Percentiles rank a stretch among this genome's conserved stretches.
These are phyloP conservation scores for Zizania palustris DNA, from an alignment of 202 grass and related monocot species.

Conservation along the genomic window DNA sequence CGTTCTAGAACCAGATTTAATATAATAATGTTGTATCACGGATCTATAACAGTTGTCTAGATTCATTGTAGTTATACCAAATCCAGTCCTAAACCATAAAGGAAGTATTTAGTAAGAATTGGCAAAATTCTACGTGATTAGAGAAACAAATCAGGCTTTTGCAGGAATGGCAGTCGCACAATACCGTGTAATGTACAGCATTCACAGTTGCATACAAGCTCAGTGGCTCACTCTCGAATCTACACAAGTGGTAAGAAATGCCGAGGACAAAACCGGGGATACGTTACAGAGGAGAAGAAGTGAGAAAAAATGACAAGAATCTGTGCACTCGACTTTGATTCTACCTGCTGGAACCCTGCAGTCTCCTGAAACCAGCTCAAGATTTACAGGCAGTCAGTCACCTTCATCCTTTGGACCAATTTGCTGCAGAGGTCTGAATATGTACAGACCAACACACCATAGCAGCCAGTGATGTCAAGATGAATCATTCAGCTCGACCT, in stretches of 20 bases:
- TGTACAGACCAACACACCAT: conserved; percentile 34
- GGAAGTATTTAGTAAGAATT: neutral
- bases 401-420: neutral
- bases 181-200: conserved; percentile 12
- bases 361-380: neutral
- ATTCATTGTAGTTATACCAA: too few relatives aligned
- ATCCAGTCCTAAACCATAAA: too few relatives aligned
- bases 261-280: conserved; percentile 34
- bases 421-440: conserved; percentile 8
- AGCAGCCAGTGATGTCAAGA: neutral
- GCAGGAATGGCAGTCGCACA: neutral
- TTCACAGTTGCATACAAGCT: conserved; percentile 30
- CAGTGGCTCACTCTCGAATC: neutral
- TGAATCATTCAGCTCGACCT: neutral
- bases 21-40: too few relatives aligned
- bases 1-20: too few relatives aligned
- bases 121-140: neutral
- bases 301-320: conserved; percentile 15
- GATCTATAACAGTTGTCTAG: too few relatives aligned
- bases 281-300: neutral
- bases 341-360: neutral
- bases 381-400: neutral
- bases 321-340: conserved; percentile 2
- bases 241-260: conserved; percentile 25
- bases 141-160: neutral